Conservation (phyloP, 768 basidiomycete species). For the Trametes sanguinea region DNA sequence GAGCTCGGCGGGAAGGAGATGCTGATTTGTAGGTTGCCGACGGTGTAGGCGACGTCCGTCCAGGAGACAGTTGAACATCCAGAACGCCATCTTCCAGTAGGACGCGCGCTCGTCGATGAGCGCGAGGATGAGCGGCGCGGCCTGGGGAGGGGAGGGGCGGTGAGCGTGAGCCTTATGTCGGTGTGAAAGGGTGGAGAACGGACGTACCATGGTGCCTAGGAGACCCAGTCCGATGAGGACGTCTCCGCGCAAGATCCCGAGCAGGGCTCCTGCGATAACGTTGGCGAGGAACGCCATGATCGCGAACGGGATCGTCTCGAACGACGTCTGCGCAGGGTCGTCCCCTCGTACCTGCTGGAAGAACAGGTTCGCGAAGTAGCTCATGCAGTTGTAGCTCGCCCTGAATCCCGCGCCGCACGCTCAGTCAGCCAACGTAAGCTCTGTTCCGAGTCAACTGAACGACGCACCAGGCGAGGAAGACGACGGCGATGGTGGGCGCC, state of each 20-base stretch:
- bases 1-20: constrained; percentile 35
- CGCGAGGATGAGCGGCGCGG: constrained; percentile 35
- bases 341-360: constrained; percentile 37
- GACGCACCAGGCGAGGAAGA: constrained; percentile 37
- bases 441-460: no score
- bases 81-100: constrained; percentile 39
- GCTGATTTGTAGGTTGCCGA: constrained; percentile 36
- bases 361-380: constrained; percentile 37
- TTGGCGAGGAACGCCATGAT: constrained; percentile 31
- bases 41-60: constrained; percentile 36
- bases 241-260: constrained; percentile 34
- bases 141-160: constrained; percentile 19
- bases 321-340: constrained; percentile 35
- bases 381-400: constrained; percentile 34
- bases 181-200: not conserved
- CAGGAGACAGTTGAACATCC: constrained; percentile 34
- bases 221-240: constrained; percentile 34
- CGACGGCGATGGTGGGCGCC: constrained; percentile 31
- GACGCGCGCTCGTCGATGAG: constrained; percentile 33
- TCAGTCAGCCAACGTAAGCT: no score
- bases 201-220: constrained; percentile 33
- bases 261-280: constrained; percentile 22
- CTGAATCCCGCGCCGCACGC: not conserved
- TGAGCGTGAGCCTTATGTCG: no score
- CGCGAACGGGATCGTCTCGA: constrained; percentile 38